Conservation (phyloP, 306 rosid genomes). For the Dalbergia oliveri region DNA sequence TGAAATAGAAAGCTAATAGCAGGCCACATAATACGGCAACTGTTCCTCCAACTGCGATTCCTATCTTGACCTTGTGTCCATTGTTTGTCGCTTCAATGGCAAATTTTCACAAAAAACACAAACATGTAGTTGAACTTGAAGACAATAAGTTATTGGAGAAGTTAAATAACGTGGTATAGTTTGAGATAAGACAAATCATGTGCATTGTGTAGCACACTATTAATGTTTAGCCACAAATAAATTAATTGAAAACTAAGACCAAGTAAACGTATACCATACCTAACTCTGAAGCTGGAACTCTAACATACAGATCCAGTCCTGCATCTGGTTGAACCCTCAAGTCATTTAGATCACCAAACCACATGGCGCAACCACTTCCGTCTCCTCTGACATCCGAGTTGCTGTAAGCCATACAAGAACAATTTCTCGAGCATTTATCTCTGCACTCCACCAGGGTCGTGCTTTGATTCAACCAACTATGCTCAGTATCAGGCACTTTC, state of each 20-base stretch:
- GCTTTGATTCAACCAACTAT: conserved; percentile 20
- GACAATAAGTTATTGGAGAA: background rate
- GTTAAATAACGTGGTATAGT: background rate
- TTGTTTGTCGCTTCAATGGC: conserved; percentile 10
- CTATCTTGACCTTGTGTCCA: conserved; percentile 21
- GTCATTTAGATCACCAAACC: conserved; percentile 55
- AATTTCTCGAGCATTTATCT: conserved; percentile 30
- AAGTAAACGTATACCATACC: background rate
- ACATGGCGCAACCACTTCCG: conserved; percentile 48
- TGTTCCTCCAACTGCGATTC: conserved; percentile 15
- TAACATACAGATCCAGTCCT: conserved; percentile 60
- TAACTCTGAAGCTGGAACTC: conserved; percentile 32
- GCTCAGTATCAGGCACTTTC: conserved; percentile 23
- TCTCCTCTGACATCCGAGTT: conserved; percentile 29
- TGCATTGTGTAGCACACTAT: no score
- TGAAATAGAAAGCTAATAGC: background rate
- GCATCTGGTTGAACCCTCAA: conserved; percentile 45
- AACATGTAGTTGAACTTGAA: background rate
- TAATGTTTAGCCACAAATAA: no score
- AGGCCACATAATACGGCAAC: background rate
- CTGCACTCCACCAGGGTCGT: conserved; percentile 24
- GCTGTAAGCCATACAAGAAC: conserved; percentile 49
- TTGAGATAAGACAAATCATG: background rate
- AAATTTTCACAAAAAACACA: conserved; percentile 3
- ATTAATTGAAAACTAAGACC: no score